Evolutionary conservation across 768 basidiomycete genomes (phyloP).

Genomic region (Lactarius akahatsu): DNA sequence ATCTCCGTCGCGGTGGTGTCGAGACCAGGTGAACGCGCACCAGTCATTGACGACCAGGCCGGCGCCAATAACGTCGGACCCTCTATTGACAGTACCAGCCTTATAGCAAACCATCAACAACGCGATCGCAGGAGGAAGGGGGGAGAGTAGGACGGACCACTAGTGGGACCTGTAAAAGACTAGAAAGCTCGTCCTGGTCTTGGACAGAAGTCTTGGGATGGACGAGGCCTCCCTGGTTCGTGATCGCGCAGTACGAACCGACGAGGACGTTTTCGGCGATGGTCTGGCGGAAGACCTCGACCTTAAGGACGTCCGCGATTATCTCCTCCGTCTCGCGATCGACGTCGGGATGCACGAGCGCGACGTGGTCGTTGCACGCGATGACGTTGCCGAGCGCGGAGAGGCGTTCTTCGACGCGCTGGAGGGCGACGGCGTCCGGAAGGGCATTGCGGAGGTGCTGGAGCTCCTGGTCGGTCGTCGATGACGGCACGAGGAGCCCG

Average conservation of each 20-base stretch:
- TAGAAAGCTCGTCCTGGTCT: constrained; percentile 96
- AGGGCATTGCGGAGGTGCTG: constrained; percentile 96
- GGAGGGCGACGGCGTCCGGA: constrained; percentile 90
- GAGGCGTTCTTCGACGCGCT: constrained; percentile 94
- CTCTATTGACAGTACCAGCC: constrained; percentile 98
- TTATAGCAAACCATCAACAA: constrained; percentile 34
- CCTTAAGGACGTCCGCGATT: constrained; percentile 98
- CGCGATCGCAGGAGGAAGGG: background rate
- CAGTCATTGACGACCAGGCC: constrained; percentile 99
- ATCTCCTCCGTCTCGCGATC: constrained; percentile 99
- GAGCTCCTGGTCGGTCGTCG: constrained; percentile 96
- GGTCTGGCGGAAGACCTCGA: constrained; percentile 98
- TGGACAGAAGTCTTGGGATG: constrained; percentile 97
- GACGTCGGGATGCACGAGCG: constrained; percentile 96
- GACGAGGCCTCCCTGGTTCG: constrained; percentile 96
- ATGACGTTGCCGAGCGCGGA: constrained; percentile 98
- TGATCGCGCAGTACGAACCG: constrained; percentile 92
- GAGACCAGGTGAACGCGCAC: constrained; percentile 98
- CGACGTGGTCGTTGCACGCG: constrained; percentile 98
- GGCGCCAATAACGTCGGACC: constrained; percentile 96
- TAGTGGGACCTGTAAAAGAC: constrained; percentile 88
- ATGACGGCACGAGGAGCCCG: constrained; percentile 92
- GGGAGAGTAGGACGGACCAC: constrained; percentile 62
- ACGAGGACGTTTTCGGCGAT: constrained; percentile 96
- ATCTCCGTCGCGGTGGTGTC: constrained; percentile 99